Evolutionary conservation across 2,329 filamentous ascomycete species (phyloP), one percentile per base, ranked within the genome.

Genomic region (Diaporthe ampelina): DNA sequence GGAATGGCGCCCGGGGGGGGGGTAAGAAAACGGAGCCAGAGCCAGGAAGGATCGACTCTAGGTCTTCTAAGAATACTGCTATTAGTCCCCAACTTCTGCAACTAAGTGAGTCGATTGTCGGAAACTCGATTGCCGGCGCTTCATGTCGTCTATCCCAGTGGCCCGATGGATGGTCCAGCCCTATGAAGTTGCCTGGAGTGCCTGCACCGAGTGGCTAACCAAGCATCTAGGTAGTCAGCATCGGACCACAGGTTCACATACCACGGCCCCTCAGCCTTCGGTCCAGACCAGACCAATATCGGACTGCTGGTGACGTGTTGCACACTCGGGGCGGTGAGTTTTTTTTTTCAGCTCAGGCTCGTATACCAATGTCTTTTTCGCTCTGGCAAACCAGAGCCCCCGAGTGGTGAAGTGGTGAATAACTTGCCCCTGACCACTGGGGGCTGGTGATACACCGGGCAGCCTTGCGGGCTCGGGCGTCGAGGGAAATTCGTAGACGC

Each of bases 281-380:
- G 61, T 13, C 48, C 15, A 68, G 63, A 40, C 48, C 13, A 37
- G 63, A n/a, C 48, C 45, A 32, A 54, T 15, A 52, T 45, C 43
- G 17, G 61, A 50, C 10, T 45, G 37, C 15, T 17, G n/a, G n/a
- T 68, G n/a, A 54, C 63, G 13, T 54, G 63, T 54, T 40, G 48
- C 48, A 37, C 19, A n/a, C 29, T 6, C 43, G 29, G 13, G 37
- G 24, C 63, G 24, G n/a, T 35, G 21, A 11, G 29, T 32, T n/a
- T n/a, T 21, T n/a, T 21, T n/a, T n/a, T 67, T 52, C 63, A 52
- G 63, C 63, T 67, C 63, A 32, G 63, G 63, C 63, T 67, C 45
- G 63, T 67, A 67, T 67, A 48, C n/a, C 26, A 3, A 24, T 13
- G 45, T 26, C 13, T 24, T 37, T 29, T 19, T 21, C 29, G 61